phyloP scores from a whole-genome alignment of 225 moss, liverwort and hornwort genomes.

The Thuidium tamariscinum region DNA sequence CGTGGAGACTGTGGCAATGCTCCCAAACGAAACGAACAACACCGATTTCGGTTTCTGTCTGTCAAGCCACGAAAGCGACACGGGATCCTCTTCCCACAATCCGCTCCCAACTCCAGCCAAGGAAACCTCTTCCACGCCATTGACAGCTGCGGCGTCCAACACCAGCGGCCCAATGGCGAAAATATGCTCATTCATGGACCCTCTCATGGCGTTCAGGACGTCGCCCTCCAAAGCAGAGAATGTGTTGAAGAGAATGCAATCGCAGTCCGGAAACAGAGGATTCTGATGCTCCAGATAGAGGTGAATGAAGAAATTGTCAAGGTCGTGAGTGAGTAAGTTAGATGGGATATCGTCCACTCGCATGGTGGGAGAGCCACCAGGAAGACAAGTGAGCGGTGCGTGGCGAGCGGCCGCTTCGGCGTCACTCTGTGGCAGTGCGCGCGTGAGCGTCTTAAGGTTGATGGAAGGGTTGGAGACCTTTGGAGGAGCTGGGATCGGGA shows the following conservation, averaged over 20 bases:
- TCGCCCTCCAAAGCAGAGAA: not conserved
- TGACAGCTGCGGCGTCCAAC: not conserved
- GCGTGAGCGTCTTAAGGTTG: not conserved
- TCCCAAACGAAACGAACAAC: not conserved
- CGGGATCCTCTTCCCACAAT: not conserved
- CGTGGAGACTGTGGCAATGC: not conserved
- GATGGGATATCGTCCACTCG: not conserved
- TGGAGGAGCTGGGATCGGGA: slow-evolving; percentile 2
- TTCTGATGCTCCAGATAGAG: not conserved
- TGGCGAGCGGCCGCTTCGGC: not conserved
- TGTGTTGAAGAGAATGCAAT: not conserved
- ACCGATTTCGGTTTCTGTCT: not conserved
- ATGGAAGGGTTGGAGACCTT: not conserved
- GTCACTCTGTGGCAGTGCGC: not conserved
- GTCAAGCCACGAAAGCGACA: not conserved
- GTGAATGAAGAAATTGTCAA: not conserved
- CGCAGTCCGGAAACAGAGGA: not conserved
- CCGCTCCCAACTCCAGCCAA: not conserved
- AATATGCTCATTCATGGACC: not conserved
- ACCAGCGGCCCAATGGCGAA: not conserved
- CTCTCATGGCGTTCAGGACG: not conserved
- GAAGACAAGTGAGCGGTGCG: not conserved
- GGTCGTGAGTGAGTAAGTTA: not conserved
- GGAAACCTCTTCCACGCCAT: not conserved
- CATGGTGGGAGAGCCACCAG: not conserved